A percentile compares a stretch with the other conserved stretches of the same genome.
Conservation (phyloP, 371 early-diverging fungal species). For the Actinomortierella ambigua region DNA sequence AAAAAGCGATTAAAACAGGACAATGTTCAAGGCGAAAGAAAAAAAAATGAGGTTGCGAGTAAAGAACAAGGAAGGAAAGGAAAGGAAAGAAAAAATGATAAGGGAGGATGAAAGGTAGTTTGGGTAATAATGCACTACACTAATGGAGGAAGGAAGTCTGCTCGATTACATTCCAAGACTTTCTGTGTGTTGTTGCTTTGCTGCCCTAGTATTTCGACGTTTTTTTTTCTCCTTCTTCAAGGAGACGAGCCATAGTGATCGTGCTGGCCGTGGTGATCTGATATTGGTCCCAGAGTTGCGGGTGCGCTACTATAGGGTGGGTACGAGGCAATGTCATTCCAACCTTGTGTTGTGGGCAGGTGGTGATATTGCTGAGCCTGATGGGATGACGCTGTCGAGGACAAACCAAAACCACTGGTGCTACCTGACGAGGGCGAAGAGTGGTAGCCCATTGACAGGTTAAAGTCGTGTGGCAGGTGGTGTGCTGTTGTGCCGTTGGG, state of each 20-base stretch:
- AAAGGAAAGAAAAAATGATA: too few relatives aligned
- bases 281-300: slow-evolving; percentile 1
- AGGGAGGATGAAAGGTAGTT: background rate
- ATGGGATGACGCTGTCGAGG: slow-evolving; percentile 12
- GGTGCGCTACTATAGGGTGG: slow-evolving; percentile 23
- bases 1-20: background rate
- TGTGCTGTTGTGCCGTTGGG: slow-evolving; percentile 15
- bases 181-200: too few relatives aligned
- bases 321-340: slow-evolving; percentile 23
- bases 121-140: background rate
- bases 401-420: slow-evolving; percentile 19
- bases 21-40: too few relatives aligned
- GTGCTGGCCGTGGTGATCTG: slow-evolving; percentile 35
- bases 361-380: slow-evolving; percentile 31
- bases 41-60: slow-evolving; percentile 11
- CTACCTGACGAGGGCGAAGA: slow-evolving; percentile 23
- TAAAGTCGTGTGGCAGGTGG: slow-evolving; percentile 26
- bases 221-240: background rate
- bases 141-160: background rate
- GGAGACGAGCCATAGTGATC: slow-evolving; percentile 37
- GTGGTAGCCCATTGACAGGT: slow-evolving; percentile 36
- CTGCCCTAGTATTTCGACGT: background rate
- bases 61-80: slow-evolving; percentile 1
- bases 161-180: background rate
- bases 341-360: slow-evolving; percentile 28